Evolutionary conservation across 768 basidiomycete species (phyloP).

Genomic region (Lactarius akahatsu): DNA sequence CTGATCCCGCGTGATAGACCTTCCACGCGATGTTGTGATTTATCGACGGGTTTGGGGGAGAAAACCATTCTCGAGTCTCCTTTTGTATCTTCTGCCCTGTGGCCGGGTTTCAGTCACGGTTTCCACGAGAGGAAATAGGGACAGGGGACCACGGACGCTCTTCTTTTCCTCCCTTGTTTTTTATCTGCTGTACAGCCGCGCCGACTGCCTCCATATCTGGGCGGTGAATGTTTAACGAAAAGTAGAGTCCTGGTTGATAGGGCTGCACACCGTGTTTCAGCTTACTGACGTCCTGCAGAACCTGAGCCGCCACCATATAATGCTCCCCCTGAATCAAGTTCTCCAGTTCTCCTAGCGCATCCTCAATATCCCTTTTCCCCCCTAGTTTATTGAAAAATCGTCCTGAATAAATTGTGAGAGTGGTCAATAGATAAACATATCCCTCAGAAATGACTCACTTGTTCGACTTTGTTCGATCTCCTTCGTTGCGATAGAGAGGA

Average conservation of each 20-base stretch:
- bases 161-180: not conserved
- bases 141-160: not conserved
- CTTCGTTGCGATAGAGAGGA: constrained; percentile 8
- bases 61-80: not conserved
- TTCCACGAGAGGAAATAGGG: not conserved
- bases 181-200: not conserved
- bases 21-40: constrained; percentile 1
- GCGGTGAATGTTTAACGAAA: not conserved
- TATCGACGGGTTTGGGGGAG: constrained; percentile 9
- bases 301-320: not conserved
- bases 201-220: not conserved
- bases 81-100: not conserved
- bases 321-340: constrained; percentile 7
- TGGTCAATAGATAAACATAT: not conserved
- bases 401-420: not conserved
- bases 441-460: not conserved
- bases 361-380: not conserved
- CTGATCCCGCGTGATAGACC: not conserved
- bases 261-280: not conserved
- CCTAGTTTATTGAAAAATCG: not conserved
- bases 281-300: not conserved
- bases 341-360: not conserved
- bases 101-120: not conserved
- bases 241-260: not conserved
- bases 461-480: not conserved